Base-by-base conservation (phyloP, 1,139 yeast species). In the Taiozyma sp. region DNA sequence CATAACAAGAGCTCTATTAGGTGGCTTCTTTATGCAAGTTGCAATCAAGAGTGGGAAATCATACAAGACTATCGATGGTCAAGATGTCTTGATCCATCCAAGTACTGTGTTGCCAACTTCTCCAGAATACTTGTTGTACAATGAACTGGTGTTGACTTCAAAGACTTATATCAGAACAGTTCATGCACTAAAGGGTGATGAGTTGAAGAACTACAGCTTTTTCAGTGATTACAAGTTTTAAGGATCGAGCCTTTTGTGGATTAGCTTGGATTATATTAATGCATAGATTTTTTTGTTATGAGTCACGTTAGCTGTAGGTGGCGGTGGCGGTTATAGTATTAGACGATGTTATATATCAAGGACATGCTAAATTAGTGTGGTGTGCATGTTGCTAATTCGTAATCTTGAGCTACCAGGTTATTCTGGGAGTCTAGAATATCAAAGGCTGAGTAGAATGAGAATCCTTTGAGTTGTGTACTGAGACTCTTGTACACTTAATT, bases 11-110 rank as follows among this genome's bases (percentile, higher is more conserved):
- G 97, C 99, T 0, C 72, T 93, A 51, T 79, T 89, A 9, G 81
- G 90, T n/a, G 99, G 99, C 2, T 91, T 90, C 68, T 93, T 93
- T 74, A 91, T 93, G 98, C 99, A 93, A 73, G 97, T 88, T 48
- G 99, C 98, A 44, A 91, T 91, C 73, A 80, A 81, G 72, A 79
- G 85, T 52, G 85, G 86, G 43, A 84, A 81, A 64, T 90, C 85
- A 24, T 93, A 85, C 68, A 77, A 87, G 59, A 93, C 99, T 0
- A 86, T 91, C 49, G 99, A 93, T 68, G 90, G 91, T 68, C 99
- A 93, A 71, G 98, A 91, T 55, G 99, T 93, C 16, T 72, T 90
- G 61, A 76, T 93, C 43, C 99, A 93, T 67, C 99, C 99, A 52
- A 84, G 95, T 50, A 88, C 97, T 1, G 97, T 90, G 13, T 72